Evolutionary conservation across 495 filamentous ascomycete genomes (phyloP).

Genomic region (Wilcoxina mikolae): DNA sequence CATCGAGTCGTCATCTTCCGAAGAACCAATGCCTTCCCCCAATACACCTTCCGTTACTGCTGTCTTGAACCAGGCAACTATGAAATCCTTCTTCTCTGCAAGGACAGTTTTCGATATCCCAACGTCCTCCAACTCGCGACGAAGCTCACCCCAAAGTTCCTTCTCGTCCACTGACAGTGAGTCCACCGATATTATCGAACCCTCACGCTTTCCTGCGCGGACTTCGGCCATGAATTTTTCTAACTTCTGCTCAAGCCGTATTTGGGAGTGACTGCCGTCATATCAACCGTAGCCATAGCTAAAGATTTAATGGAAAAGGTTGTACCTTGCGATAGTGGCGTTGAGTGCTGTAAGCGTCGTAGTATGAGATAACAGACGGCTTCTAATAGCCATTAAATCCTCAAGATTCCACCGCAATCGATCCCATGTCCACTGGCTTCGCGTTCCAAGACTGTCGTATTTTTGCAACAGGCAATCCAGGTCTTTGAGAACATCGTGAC

Average conservation of each 20-base stretch:
- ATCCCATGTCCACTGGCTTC: slow-evolving; percentile 31
- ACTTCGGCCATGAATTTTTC: slow-evolving; percentile 31
- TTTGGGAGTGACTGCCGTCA: slow-evolving; percentile 25
- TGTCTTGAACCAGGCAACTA: too few species aligned
- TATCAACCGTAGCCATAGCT: neutral
- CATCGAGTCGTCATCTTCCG: too few species aligned
- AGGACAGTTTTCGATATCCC: too few species aligned
- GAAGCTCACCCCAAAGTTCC: too few species aligned
- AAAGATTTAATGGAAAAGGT: neutral
- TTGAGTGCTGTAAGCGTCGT: neutral
- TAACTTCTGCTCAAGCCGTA: slow-evolving; percentile 28
- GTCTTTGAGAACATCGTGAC: slow-evolving; percentile 25
- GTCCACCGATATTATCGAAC: too few species aligned
- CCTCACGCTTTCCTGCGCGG: slow-evolving; percentile 28
- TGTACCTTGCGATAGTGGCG: neutral
- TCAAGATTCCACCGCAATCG: slow-evolving; percentile 29
- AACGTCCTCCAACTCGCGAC: too few species aligned
- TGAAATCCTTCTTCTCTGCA: too few species aligned
- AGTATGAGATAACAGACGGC: neutral
- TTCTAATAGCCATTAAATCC: slow-evolving; percentile 29
- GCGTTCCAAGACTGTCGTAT: slow-evolving; percentile 30
- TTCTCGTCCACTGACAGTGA: too few species aligned
- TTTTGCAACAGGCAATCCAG: slow-evolving; percentile 25
- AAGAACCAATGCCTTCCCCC: too few species aligned
- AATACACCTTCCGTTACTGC: too few species aligned